phyloP scores from a whole-genome alignment of 2,329 filamentous ascomycete species.

The Apiospora pterosperma region DNA sequence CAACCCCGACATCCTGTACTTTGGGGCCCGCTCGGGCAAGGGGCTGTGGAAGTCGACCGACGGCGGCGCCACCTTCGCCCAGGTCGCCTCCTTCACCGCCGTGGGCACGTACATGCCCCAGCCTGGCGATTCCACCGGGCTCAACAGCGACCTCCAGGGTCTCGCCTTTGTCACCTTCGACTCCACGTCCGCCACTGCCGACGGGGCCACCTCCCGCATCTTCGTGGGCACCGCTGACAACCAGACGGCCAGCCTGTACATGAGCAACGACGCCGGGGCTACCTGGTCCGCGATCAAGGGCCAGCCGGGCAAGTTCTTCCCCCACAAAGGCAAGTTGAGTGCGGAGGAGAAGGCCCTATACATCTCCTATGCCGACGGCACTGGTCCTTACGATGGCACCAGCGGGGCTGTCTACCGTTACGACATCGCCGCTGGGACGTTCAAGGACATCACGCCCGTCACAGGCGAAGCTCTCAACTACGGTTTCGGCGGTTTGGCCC shows the following conservation, averaged over 20 bases:
- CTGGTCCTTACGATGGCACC: conserved; percentile 55
- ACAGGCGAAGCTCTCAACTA: conserved; percentile 42
- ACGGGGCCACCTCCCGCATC: conserved; percentile 51
- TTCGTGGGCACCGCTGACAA: conserved; percentile 55
- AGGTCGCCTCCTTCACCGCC: conserved; percentile 49
- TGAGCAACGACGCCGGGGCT: conserved; percentile 49
- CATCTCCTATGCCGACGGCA: conserved; percentile 51
- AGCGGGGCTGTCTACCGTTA: conserved; percentile 52
- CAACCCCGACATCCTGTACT: conserved; percentile 54
- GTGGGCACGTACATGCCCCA: conserved; percentile 46
- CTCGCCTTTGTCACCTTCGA: conserved; percentile 54
- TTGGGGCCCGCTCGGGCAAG: conserved; percentile 55
- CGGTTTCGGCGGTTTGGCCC: conserved; percentile 53
- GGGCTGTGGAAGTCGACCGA: conserved; percentile 58
- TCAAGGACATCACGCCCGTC: conserved; percentile 56
- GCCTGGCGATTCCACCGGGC: conserved; percentile 40
- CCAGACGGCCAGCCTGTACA: conserved; percentile 48
- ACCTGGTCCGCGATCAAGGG: conserved; percentile 49
- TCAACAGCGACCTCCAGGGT: conserved; percentile 44
- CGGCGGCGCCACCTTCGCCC: conserved; percentile 49
- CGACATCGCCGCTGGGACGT: conserved; percentile 42
- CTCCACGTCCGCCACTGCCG: conserved; percentile 41
- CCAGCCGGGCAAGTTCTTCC: conserved; percentile 49
- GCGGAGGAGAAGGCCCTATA: conserved; percentile 51
- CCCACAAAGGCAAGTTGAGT: conserved; percentile 51